Base-by-base conservation (phyloP, 2,329 filamentous ascomycete genomes). In the Elsinoe fawcettii region DNA sequence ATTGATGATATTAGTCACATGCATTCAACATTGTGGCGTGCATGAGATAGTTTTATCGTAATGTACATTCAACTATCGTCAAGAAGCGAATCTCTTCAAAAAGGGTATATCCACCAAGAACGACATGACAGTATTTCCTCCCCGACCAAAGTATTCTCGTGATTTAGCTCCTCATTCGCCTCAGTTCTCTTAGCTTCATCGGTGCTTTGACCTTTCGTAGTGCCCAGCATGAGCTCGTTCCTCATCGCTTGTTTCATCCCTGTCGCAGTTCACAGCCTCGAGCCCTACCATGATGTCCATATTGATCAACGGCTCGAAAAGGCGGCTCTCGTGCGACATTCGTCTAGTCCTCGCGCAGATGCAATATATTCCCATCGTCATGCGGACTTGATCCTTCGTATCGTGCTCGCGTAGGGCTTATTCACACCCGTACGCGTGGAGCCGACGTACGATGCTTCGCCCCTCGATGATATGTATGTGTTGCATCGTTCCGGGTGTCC, bases 41-140 rank as follows among this genome's bases (percentile, higher is more conserved):
- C 27, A 30, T 9, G n/a, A 30, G 9, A 30, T 30, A 9, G 5
- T 30, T 30, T 9, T 30, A 5, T 30, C 14, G 34, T 37, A 12
- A 14, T 37, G 14, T 37, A 12, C 34, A 37, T 37, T n/a, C 34
- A 37, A 37, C 34, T 37, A 37, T 37, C 34, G 14, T 37, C 34
- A 46, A 46, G 41, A 46, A 46, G 41, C 41, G 41, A 46, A 46
- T 46, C 23, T 46, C 41, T 46, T 46, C 25, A 25, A n/a, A 46
- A n/a, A 46, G 53, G 53, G 53, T 55, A 55, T 55, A 55, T 55
- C 53, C 53, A 37, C 51, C 51, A 16, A 46, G 18, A 46, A 46
- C 41, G 20, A 46, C 47, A 22, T 14, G 8, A 14, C 25, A 22
- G n/a, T 34, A 46, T 25, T n/a, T 18, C 16, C n/a, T n/a, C 16